These are phyloP conservation scores for Trichoderma endophyticum DNA, from an alignment of 2,329 filamentous ascomycete species.

Conservation along the genomic window DNA sequence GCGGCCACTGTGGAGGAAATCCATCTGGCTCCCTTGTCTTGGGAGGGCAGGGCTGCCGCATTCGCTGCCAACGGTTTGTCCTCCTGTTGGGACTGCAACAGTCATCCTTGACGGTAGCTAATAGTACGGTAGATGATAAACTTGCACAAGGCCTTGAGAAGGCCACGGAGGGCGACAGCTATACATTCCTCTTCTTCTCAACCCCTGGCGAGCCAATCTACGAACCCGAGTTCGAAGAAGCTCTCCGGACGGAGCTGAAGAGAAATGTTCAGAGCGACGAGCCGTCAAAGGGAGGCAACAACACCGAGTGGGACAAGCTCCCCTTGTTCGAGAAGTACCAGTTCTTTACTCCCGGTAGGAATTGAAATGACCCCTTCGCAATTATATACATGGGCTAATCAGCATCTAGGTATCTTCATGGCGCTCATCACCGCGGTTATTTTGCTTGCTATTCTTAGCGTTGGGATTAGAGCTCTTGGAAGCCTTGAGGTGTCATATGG, in stretches of 20 bases:
- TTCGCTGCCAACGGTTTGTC: slow-evolving; percentile 45
- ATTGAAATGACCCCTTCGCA: neutral
- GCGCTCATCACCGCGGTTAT: slow-evolving; percentile 67
- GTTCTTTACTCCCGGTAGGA: slow-evolving; percentile 79
- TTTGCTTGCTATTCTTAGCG: slow-evolving; percentile 72
- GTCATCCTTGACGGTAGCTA: neutral
- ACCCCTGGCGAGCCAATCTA: slow-evolving; percentile 59
- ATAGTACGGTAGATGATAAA: slow-evolving; percentile 41
- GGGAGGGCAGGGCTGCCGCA: slow-evolving; percentile 40
- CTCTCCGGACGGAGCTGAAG: slow-evolving; percentile 71
- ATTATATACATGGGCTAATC: slow-evolving; percentile 14
- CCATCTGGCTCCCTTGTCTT: slow-evolving; percentile 40
- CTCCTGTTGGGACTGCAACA: neutral
- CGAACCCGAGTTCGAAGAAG: slow-evolving; percentile 60
- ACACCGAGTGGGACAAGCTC: slow-evolving; percentile 40
- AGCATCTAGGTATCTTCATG: slow-evolving; percentile 76
- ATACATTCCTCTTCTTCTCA: slow-evolving; percentile 74
- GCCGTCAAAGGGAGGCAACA: slow-evolving; percentile 39
- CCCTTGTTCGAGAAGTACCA: slow-evolving; percentile 89
- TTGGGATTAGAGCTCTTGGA: slow-evolving; percentile 71
- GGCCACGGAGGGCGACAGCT: slow-evolving; percentile 44
- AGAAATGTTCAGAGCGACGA: slow-evolving; percentile 43
- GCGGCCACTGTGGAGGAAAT: slow-evolving; percentile 40
- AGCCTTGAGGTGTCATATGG: slow-evolving; percentile 89
- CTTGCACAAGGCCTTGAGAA: slow-evolving; percentile 48